These are phyloP conservation scores for Zygosaccharomyces sapae DNA, from an alignment of 1,139 yeast species.

Conservation along the genomic window DNA sequence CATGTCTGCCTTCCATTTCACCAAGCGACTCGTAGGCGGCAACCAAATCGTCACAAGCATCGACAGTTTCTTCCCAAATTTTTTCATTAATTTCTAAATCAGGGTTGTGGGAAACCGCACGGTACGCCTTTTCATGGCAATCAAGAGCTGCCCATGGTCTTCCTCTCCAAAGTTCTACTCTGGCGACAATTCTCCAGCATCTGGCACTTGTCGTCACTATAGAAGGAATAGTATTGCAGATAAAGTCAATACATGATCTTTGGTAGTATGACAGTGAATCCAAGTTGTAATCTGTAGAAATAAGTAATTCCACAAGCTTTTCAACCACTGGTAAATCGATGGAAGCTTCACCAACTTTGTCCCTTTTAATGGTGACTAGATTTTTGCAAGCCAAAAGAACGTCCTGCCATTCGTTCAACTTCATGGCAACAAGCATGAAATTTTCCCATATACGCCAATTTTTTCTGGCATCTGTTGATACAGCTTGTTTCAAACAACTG, in stretches of 20 bases:
- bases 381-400: constrained; percentile 69
- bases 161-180: constrained; percentile 81
- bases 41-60: constrained; percentile 70
- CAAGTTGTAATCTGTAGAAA: constrained; percentile 49
- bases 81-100: constrained; percentile 58
- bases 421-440: constrained; percentile 75
- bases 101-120: constrained; percentile 64
- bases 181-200: constrained; percentile 79
- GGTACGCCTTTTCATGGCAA: constrained; percentile 80
- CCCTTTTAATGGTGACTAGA: constrained; percentile 53
- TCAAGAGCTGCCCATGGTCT: constrained; percentile 87
- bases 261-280: constrained; percentile 55
- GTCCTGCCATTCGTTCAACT: constrained; percentile 80
- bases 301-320: constrained; percentile 62
- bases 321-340: constrained; percentile 77
- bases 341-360: constrained; percentile 54
- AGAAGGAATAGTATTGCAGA: constrained; percentile 61
- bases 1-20: constrained; percentile 77
- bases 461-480: constrained; percentile 61
- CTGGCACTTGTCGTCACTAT: constrained; percentile 68
- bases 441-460: constrained; percentile 94
- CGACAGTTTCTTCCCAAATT: constrained; percentile 78
- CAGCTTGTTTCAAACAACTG: constrained; percentile 75
- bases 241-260: constrained; percentile 60
- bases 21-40: constrained; percentile 89